phyloP scores from a whole-genome alignment of 192 early-diverging fungal species.

The Glomus cerebriforme region DNA sequence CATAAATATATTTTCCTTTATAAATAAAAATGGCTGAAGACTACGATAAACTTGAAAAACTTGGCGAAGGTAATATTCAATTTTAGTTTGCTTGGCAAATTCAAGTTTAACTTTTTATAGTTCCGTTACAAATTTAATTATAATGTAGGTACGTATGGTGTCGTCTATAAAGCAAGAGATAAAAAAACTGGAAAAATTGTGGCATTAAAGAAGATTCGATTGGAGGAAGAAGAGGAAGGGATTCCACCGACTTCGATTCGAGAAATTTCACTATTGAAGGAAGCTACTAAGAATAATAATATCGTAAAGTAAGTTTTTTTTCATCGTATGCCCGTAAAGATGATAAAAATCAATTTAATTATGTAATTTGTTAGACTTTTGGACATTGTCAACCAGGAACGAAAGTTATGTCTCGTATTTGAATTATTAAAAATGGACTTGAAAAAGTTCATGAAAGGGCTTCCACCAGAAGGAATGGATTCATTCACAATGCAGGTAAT shows the following conservation, averaged over 20 bases:
- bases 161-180: constrained; percentile 77
- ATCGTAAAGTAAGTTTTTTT: constrained; percentile 65
- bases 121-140: not conserved
- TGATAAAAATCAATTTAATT: not conserved
- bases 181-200: constrained; percentile 56
- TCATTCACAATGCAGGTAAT: constrained; percentile 5
- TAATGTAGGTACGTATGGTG: constrained; percentile 74
- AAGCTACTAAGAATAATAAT: constrained; percentile 65
- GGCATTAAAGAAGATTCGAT: constrained; percentile 74
- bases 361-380: constrained; percentile 49
- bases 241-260: constrained; percentile 73
- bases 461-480: constrained; percentile 22
- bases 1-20: not conserved
- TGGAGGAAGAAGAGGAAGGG: constrained; percentile 65
- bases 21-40: constrained; percentile 38
- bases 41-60: constrained; percentile 72
- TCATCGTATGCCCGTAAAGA: not conserved
- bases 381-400: constrained; percentile 74
- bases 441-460: not conserved
- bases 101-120: not conserved
- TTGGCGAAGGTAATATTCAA: constrained; percentile 51
- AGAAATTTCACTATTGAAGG: constrained; percentile 79
- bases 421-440: constrained; percentile 80
- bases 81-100: not conserved
- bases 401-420: constrained; percentile 80